Base-by-base conservation (phyloP, 2,329 filamentous ascomycete species). In the Cytospora piceicola region DNA sequence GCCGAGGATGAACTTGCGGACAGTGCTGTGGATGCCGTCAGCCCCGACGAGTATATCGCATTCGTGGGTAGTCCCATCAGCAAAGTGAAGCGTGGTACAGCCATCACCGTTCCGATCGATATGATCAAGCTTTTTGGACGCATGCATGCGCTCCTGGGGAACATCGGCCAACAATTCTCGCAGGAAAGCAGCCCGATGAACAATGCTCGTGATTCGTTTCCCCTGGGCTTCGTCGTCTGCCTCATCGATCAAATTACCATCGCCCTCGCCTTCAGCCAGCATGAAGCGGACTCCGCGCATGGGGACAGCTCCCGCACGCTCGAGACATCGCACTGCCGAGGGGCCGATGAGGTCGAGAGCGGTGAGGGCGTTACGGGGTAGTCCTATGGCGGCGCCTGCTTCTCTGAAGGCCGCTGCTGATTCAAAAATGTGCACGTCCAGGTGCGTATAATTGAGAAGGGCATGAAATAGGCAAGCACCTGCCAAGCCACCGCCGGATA, bases 1-100 rank as follows among this genome's bases (percentile, higher is more conserved):
- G 20, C 72, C 73, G 2, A 76, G 68, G 32, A 78, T 73, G 15
- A 77, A 62, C 62, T 77, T 75, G 15, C 78, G 72, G 2, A 78
- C 77, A 42, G 72, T 73, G 29, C 77, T 79, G 34, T 76, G 75
- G 7, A 79, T 75, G 20, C 78, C 77, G 59, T 80, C 78, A 8
- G 76, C 77, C 1, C 76, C 77, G 51, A 80, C 69, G 20, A 79
- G 72, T n/a, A 78, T 69, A 63, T 80, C 76, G n/a, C 76, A 73
- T 8, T 72, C 69, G 29, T 71, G 69, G 0, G 66, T 71, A 7
- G 62, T 72, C 2, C 65, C 67, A 32, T 73, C 72, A 0, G 69
- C 59, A 42, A 73, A 73, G 34, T 65, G 20, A 1, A 73, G 62
- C 2, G 58, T 69, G 3, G 71, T 4, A 22, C 53, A 42, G 20